Evolutionary conservation across 305 asterid genomes (phyloP), one percentile per base, ranked within the genome.

Genomic region (Fraxinus albicans): DNA sequence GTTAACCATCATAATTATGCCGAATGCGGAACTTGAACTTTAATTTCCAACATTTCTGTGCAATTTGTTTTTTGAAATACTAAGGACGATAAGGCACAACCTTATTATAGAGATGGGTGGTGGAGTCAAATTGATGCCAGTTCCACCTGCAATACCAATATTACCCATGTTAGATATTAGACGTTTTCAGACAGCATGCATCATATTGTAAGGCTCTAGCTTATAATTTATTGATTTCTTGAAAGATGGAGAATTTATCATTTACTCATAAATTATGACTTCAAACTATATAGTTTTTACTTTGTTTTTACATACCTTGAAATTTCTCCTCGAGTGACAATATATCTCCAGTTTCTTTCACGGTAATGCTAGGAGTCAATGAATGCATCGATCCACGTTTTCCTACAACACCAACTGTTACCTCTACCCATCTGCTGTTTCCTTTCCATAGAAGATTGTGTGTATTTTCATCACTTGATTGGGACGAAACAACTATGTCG

Each of bases 251-350:
- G 33, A 4, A 63, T 25, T 63, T 23, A 63, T 23, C 33, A 63
- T 23, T 21, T 15, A 65, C 33, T 25, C 17, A 25, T 9, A 23
- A 65, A 65, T 25, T 65, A 65, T 3, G 73, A 25, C 73, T 8
- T 23, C 72, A 63, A 63, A 65, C 17, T 8, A 3, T 63, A 7
- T 3, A 8, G 15, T 67, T 25, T 19, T 67, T 23, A 67, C 12
- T 25, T 67, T 27, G 35, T 40, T 42, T 21, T 10, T 25, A 34
- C 76, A 73, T 89, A 95, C 98, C 98, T 91, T 95, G 98, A 78
- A 95, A 95, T 86, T 95, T 95, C 90, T 95, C 98, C 89, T 95
- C 98, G 12, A 95, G 97, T 38, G 98, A 95, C 84, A 95, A 90
- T 85, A 95, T 93, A 84, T 90, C 98, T 74, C 98, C 98, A 72